Conservation (phyloP, 2,329 filamentous ascomycete species). For the Fusarium circinatum region DNA sequence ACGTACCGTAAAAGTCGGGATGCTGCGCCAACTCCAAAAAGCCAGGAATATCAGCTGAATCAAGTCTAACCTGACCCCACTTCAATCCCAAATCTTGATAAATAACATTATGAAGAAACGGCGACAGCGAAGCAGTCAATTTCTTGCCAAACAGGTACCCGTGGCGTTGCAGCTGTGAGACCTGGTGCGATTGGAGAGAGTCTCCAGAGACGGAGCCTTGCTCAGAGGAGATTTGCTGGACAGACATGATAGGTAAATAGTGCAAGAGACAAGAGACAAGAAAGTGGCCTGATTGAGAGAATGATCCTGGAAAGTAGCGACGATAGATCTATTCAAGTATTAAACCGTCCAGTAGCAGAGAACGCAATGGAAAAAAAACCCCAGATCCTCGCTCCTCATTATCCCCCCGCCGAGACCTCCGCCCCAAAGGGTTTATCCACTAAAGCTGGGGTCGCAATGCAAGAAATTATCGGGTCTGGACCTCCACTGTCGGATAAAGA, state of each 20-base stretch:
- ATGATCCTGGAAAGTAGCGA: neutral
- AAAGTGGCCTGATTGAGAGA: constrained; percentile 1
- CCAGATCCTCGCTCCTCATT: neutral
- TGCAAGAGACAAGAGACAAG: neutral
- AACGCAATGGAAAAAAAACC: constrained; percentile 13
- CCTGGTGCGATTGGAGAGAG: constrained; percentile 36
- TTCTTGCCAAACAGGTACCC: constrained; percentile 69
- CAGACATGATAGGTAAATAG: constrained; percentile 28
- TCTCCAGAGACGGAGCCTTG: constrained; percentile 33
- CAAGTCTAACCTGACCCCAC: constrained; percentile 64
- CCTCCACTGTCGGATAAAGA: constrained; percentile 23
- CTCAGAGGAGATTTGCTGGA: constrained; percentile 10
- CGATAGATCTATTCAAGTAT: constrained; percentile 25
- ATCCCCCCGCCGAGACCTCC: neutral
- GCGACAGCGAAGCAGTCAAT: constrained; percentile 65
- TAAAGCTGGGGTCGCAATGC: constrained; percentile 2
- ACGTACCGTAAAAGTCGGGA: constrained; percentile 69
- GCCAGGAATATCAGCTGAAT: constrained; percentile 59
- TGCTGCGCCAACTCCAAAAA: constrained; percentile 65
- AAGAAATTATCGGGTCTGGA: constrained; percentile 9
- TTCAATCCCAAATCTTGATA: constrained; percentile 61
- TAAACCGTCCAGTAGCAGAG: constrained; percentile 17
- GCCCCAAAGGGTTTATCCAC: constrained; percentile 28
- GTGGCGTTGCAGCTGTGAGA: constrained; percentile 53
- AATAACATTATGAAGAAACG: constrained; percentile 63